These are phyloP conservation scores for Avena atlantica DNA, from an alignment of 176 grass and related monocot genomes.

Conservation along the genomic window DNA sequence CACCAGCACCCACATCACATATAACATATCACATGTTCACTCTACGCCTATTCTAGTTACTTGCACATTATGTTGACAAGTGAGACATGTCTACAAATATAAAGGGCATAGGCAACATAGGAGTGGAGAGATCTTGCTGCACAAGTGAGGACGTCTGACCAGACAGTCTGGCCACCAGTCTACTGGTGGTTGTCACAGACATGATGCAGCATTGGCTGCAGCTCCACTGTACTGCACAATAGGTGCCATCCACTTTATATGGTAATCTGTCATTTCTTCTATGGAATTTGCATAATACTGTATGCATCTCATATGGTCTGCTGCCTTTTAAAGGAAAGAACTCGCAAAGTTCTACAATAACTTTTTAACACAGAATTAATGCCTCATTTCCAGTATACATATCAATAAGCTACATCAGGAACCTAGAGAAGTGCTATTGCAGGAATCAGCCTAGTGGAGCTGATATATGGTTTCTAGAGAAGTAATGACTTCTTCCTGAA, in stretches of 20 bases:
- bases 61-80: neutral
- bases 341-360: neutral
- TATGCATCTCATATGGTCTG: neutral
- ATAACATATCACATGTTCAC: neutral
- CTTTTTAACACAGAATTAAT: neutral
- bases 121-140: neutral
- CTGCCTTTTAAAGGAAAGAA: neutral
- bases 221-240: neutral
- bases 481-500: slow-evolving; percentile 10
- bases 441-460: neutral
- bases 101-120: neutral
- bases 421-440: neutral
- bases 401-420: slow-evolving; percentile 1
- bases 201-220: slow-evolving; percentile 9
- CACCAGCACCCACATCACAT: neutral
- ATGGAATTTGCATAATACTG: neutral
- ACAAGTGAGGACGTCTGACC: neutral
- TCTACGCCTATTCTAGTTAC: neutral
- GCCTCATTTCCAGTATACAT: slow-evolving; percentile 3
- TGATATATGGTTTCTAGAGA: neutral
- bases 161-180: neutral
- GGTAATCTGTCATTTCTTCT: neutral
- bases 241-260: neutral
- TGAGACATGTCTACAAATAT: neutral
- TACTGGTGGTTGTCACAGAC: neutral